These are phyloP conservation scores for Leccinum uliginosum DNA, from an alignment of 768 basidiomycete genomes.

Conservation along the genomic window DNA sequence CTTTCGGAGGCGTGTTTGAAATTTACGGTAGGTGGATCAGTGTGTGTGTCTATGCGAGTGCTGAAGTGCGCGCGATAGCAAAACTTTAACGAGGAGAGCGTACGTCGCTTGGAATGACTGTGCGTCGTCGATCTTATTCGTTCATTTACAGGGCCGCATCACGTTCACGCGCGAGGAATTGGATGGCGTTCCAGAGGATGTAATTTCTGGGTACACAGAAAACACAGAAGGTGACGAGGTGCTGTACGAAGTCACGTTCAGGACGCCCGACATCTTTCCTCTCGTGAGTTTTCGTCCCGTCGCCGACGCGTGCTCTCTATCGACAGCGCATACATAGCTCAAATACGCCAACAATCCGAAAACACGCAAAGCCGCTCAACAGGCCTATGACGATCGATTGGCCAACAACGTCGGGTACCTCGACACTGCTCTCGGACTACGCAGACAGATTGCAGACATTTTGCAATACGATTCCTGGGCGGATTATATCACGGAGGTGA, in stretches of 20 bases:
- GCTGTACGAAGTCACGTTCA: slow-evolving; percentile 70
- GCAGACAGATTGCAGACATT: slow-evolving; percentile 62
- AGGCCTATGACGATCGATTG: slow-evolving; percentile 67
- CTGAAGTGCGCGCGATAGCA: slow-evolving; percentile 17
- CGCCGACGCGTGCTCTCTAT: neutral
- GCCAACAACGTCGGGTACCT: slow-evolving; percentile 68
- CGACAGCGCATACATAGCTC: slow-evolving; percentile 45
- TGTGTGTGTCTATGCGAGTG: no score
- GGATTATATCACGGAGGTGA: slow-evolving; percentile 78
- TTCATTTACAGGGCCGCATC: slow-evolving; percentile 47
- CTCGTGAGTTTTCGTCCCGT: slow-evolving; percentile 41
- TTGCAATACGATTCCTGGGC: slow-evolving; percentile 80
- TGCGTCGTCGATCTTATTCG: neutral
- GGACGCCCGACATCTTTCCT: slow-evolving; percentile 78
- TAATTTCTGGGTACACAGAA: slow-evolving; percentile 69
- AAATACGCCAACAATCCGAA: slow-evolving; percentile 71
- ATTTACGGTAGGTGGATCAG: slow-evolving; percentile 37
- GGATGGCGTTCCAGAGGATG: slow-evolving; percentile 75
- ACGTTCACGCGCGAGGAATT: slow-evolving; percentile 69
- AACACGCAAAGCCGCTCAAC: slow-evolving; percentile 62
- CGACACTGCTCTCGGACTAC: slow-evolving; percentile 61
- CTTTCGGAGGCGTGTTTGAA: slow-evolving; percentile 68
- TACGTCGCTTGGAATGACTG: slow-evolving; percentile 25
- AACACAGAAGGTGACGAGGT: slow-evolving; percentile 52
- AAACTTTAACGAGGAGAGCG: slow-evolving; percentile 87